phyloP scores from a whole-genome alignment of 1,139 yeast species.

The Taphrina sp. region DNA sequence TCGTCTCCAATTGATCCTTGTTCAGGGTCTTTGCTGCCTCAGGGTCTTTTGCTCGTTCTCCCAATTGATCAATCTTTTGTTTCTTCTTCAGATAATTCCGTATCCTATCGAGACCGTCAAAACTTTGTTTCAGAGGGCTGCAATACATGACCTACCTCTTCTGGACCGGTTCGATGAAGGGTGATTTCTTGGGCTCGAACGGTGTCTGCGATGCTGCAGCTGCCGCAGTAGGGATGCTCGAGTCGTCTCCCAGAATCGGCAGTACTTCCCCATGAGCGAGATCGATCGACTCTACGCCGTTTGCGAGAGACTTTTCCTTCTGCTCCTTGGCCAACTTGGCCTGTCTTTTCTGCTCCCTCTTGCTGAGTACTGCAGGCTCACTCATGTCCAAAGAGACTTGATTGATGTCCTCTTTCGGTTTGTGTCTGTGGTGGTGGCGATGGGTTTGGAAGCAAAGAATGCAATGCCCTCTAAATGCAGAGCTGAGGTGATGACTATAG shows the following conservation, averaged over 20 bases:
- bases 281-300: not conserved
- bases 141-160: slow-evolving; percentile 4
- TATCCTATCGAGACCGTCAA: slow-evolving; percentile 8
- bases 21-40: slow-evolving; percentile 42
- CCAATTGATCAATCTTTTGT: slow-evolving; percentile 26
- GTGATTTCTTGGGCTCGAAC: slow-evolving; percentile 3
- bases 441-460: too few relatives aligned
- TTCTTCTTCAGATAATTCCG: slow-evolving; percentile 31
- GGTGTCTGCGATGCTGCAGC: not conserved
- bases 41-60: slow-evolving; percentile 17
- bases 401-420: too few relatives aligned
- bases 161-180: slow-evolving; percentile 26
- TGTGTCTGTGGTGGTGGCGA: too few relatives aligned
- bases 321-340: slow-evolving; percentile 19
- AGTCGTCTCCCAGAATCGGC: slow-evolving; percentile 1
- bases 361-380: too few relatives aligned
- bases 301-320: not conserved
- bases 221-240: not conserved
- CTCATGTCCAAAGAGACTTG: too few relatives aligned
- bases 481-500: too few relatives aligned
- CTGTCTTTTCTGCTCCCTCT: slow-evolving; percentile 26
- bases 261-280: not conserved
- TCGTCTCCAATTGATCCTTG: slow-evolving; percentile 45
- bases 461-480: too few relatives aligned
- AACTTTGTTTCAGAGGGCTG: not conserved